Evolutionary conservation across 192 early-diverging fungal genomes (phyloP), one percentile per base, ranked within the genome.

Genomic region (Rhizophagus sp.): DNA sequence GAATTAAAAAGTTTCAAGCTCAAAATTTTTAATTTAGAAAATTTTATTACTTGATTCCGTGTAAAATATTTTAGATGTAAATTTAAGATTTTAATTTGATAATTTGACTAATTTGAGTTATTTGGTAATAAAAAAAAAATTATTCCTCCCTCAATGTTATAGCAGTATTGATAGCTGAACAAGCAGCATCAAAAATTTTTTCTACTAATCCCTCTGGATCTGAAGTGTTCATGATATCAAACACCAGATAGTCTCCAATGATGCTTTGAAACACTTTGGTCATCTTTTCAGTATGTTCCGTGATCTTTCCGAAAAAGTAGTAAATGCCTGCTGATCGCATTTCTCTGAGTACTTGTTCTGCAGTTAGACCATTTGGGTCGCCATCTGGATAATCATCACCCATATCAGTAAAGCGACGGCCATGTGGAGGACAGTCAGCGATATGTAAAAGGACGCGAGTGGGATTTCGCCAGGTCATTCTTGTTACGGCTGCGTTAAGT

Each of bases 391-490:
- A 76, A n/a, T 17, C 1, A 24, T 81, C 80, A 6, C 22, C 0
- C 9, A 8, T n/a, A 11, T 41, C 17, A 66, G 3, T 41, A 41
- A 65, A 81, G 39, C 70, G 71, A n/a, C 17, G 25, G 17, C 80
- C 80, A 34, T 81, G 80, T 41, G 80, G 73, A 65, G 80, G 80
- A 34, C 27, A 11, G 44, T 81, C 80, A n/a, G 52, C 62, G 30
- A 81, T 27, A 3, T 81, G 80, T 4, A 81, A 30, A 65, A 81
- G n/a, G 13, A 81, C 22, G 9, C 80, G 62, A 41, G 30, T 68
- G 2, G n/a, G 4, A 73, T 73, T 30, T 25, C n/a, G 10, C 80
- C 80, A 81, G 50, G 57, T 34, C 62, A 81, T 44, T n/a, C 27
- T 12, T 36, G 9, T 62, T 36, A 80, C 24, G 34, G 79, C 70